phyloP scores from a whole-genome alignment of 495 filamentous ascomycete genomes.

The Penicillium bialowiezense region DNA sequence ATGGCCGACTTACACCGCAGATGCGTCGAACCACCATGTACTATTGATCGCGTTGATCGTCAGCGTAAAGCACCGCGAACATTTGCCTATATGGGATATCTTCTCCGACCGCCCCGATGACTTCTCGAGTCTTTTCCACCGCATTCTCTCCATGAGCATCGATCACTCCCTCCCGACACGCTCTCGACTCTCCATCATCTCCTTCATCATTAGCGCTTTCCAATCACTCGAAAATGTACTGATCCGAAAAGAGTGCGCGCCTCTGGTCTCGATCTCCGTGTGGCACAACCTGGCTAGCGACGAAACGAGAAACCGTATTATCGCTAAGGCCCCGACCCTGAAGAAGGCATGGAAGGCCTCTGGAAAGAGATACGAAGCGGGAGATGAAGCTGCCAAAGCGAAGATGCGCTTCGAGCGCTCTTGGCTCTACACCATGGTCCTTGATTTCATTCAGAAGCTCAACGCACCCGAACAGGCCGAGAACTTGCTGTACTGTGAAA shows the following conservation, averaged over 20 bases:
- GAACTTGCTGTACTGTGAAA: conserved; percentile 80
- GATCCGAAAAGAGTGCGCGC: conserved; percentile 92
- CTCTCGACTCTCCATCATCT: conserved; percentile 75
- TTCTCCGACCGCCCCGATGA: conserved; percentile 75
- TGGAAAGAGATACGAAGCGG: conserved; percentile 80
- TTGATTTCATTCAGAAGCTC: conserved; percentile 77
- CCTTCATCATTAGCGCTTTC: conserved; percentile 86
- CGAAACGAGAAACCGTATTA: conserved; percentile 59
- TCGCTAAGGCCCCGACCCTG: conserved; percentile 66
- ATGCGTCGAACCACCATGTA: conserved; percentile 87
- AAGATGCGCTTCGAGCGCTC: conserved; percentile 86
- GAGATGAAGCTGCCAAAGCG: conserved; percentile 74
- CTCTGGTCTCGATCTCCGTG: conserved; percentile 88
- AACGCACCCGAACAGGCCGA: conserved; percentile 58
- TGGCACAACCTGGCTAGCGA: conserved; percentile 89
- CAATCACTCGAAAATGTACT: conserved; percentile 88
- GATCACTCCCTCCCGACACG: conserved; percentile 68
- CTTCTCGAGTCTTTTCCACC: conserved; percentile 88
- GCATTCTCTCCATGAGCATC: conserved; percentile 84
- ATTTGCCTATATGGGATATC: conserved; percentile 81
- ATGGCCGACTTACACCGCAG: conserved; percentile 89
- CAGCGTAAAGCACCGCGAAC: conserved; percentile 84
- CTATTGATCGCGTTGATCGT: conserved; percentile 79
- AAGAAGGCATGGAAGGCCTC: conserved; percentile 91
- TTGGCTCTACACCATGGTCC: conserved; percentile 84